Conservation (phyloP, 306 rosid species). For the Medicago ruthenica region DNA sequence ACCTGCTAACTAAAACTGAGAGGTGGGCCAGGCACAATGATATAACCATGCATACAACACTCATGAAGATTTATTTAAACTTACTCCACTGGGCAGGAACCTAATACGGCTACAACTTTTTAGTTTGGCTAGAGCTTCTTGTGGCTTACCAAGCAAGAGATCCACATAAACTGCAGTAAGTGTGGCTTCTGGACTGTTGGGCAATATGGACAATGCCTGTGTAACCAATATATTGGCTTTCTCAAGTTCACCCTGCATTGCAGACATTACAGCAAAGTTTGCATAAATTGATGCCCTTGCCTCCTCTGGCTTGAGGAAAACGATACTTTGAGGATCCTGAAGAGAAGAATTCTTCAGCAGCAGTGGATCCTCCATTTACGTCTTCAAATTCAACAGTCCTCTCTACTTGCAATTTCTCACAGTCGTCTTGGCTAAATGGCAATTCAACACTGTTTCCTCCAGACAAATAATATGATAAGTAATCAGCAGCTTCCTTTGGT, state of each 20-base stretch:
- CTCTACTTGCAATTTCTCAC: constrained; percentile 66
- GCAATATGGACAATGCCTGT: constrained; percentile 73
- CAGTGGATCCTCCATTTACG: constrained; percentile 59
- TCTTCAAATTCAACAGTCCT: constrained; percentile 75
- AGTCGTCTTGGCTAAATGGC: constrained; percentile 88
- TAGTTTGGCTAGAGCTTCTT: constrained; percentile 80
- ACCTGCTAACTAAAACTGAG: constrained; percentile 71
- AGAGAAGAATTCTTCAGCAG: constrained; percentile 57
- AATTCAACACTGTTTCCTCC: constrained; percentile 64
- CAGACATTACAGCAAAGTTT: constrained; percentile 81
- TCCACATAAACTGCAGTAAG: constrained; percentile 85
- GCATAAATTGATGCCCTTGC: constrained; percentile 75
- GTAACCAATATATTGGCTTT: constrained; percentile 65
- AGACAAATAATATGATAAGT: constrained; percentile 70
- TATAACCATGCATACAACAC: constrained; percentile 62
- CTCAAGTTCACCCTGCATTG: constrained; percentile 82
- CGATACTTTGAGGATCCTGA: constrained; percentile 54
- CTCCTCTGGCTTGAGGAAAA: constrained; percentile 89
- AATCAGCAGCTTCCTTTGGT: constrained; percentile 86
- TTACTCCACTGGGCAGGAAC: constrained; percentile 69
- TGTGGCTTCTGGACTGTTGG: constrained; percentile 80
- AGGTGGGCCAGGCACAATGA: constrained; percentile 53
- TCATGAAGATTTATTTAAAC: constrained; percentile 75
- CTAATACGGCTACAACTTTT: constrained; percentile 77
- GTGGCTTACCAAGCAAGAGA: constrained; percentile 74